Evolutionary conservation across 2,329 filamentous ascomycete genomes (phyloP).

Genomic region (Orbilia brochopaga): DNA sequence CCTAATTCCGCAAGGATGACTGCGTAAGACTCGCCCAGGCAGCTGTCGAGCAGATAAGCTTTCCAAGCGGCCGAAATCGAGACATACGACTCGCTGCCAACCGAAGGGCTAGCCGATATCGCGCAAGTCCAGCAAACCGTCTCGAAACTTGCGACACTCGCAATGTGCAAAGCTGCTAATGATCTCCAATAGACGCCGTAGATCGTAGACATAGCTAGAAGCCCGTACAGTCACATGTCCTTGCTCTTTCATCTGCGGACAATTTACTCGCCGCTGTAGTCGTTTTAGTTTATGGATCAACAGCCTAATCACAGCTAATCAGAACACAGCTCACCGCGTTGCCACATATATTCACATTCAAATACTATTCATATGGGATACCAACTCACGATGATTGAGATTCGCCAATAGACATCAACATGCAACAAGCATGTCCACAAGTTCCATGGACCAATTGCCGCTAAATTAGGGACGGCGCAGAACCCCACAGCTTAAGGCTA

Average conservation of each 20-base stretch:
- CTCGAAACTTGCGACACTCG: too few relatives aligned
- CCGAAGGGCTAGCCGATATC: not conserved
- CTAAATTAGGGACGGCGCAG: not conserved
- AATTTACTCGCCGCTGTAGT: slow-evolving; percentile 11
- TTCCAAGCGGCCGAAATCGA: not conserved
- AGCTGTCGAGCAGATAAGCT: slow-evolving; percentile 47
- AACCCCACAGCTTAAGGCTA: not conserved
- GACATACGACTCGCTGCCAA: not conserved
- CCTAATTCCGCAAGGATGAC: slow-evolving; percentile 40
- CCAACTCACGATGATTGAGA: too few relatives aligned
- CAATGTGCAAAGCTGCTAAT: too few relatives aligned
- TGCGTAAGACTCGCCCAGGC: slow-evolving; percentile 43
- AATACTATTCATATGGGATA: not conserved
- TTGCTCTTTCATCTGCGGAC: not conserved
- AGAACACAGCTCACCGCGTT: not conserved
- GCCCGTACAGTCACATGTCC: not conserved
- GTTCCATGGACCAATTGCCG: not conserved
- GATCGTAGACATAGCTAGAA: not conserved
- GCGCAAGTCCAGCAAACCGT: too few relatives aligned
- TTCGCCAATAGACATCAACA: too few relatives aligned
- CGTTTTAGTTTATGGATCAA: slow-evolving; percentile 3
- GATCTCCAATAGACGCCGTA: not conserved
- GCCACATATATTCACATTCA: not conserved
- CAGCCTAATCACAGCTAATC: not conserved
- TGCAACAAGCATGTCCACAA: not conserved